Evolutionary conservation across 208 protist genomes (phyloP).

Genomic region (Crithidia mellificae): DNA sequence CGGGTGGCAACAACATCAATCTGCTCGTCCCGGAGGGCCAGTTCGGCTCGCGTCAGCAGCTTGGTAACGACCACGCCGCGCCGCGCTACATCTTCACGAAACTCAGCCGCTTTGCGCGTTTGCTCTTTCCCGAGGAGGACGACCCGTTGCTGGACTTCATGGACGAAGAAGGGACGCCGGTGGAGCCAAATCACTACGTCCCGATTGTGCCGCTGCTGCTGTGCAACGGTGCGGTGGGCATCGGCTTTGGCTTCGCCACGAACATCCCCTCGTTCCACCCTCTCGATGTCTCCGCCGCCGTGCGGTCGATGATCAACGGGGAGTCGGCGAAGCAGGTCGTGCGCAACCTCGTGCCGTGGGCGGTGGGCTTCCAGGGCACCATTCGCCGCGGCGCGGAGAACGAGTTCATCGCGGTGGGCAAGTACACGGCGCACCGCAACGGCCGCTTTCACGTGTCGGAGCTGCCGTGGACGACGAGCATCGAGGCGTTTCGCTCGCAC

Average conservation of each 20-base stretch:
- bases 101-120: constrained; percentile 93
- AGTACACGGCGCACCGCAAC: constrained; percentile 65
- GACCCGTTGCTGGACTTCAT: constrained; percentile 97
- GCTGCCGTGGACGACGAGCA: constrained; percentile 74
- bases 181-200: constrained; percentile 99
- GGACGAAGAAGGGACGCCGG: constrained; percentile 96
- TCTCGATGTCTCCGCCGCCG: constrained; percentile 91
- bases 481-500: constrained; percentile 78
- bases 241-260: constrained; percentile 99
- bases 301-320: constrained; percentile 87
- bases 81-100: constrained; percentile 96
- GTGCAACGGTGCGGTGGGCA: constrained; percentile 99
- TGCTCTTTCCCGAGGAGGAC: constrained; percentile 97
- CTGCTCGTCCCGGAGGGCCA: constrained; percentile 97
- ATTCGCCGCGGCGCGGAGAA: constrained; percentile 67
- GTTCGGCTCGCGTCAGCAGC: constrained; percentile 98
- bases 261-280: constrained; percentile 96
- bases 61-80: constrained; percentile 98
- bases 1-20: constrained; percentile 99
- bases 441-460: constrained; percentile 79
- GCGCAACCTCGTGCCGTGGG: constrained; percentile 94
- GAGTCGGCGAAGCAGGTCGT: constrained; percentile 78
- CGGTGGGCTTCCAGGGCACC: constrained; percentile 94
- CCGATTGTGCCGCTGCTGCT: constrained; percentile 99
- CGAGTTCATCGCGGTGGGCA: constrained; percentile 79